Percentiles rank a stretch among this genome's conserved stretches.
These are phyloP conservation scores for Globisporangium alternatum DNA, from an alignment of 352 stramenopile species.

Conservation along the genomic window DNA sequence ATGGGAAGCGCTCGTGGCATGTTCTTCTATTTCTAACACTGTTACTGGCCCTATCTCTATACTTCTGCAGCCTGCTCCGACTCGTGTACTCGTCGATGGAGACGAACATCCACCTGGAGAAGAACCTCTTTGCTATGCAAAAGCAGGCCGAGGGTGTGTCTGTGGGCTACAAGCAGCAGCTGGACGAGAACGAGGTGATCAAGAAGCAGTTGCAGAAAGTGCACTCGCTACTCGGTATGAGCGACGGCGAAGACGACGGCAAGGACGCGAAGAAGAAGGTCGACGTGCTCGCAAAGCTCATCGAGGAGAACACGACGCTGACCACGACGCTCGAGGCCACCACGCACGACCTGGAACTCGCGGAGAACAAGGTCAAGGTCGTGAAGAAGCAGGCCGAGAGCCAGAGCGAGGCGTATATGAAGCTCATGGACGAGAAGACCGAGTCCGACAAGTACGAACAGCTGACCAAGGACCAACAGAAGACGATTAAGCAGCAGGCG, in stretches of 20 bases:
- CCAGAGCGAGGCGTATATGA: constrained; percentile 78
- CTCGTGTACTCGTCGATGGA: constrained; percentile 72
- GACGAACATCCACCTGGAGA: constrained; percentile 68
- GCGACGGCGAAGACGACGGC: constrained; percentile 22
- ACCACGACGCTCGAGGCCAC: constrained; percentile 34
- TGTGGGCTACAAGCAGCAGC: constrained; percentile 56
- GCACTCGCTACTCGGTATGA: constrained; percentile 35
- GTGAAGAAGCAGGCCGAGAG: constrained; percentile 80
- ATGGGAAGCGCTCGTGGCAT: neutral
- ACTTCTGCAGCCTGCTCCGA: constrained; percentile 39
- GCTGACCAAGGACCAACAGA: constrained; percentile 35
- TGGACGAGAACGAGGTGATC: constrained; percentile 68
- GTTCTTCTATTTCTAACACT: neutral
- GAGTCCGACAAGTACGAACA: constrained; percentile 51
- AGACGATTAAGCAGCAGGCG: constrained; percentile 40
- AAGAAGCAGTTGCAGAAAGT: constrained; percentile 72
- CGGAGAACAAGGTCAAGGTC: constrained; percentile 40
- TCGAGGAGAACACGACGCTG: constrained; percentile 63
- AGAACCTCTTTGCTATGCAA: constrained; percentile 67
- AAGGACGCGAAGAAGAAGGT: constrained; percentile 31
- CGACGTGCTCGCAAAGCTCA: constrained; percentile 45
- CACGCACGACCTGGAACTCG: constrained; percentile 39
- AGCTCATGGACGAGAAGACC: constrained; percentile 78
- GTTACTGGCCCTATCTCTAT: neutral
- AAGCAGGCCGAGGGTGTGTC: constrained; percentile 74